Base-by-base conservation (phyloP, 225 moss, liverwort and hornwort species). In the Lunularia cruciata region DNA sequence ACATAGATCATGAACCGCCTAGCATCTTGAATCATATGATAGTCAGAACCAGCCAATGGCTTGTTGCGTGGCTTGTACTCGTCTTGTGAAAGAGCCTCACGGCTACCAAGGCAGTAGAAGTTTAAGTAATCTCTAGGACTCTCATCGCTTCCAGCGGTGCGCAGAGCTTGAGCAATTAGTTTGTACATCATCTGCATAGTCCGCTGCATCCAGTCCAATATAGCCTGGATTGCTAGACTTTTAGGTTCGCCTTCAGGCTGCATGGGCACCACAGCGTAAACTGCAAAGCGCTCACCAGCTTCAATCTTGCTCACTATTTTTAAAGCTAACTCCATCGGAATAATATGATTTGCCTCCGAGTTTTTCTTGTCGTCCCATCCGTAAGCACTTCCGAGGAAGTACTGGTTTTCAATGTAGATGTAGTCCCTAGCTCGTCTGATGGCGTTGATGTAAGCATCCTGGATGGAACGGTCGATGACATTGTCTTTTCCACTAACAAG, bases 101-200 rank as follows among this genome's bases (percentile, higher is more conserved):
- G 76, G 70, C 89, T 94, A 27, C 72, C 94, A 2, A 94, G 71
- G 38, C 94, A 94, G 72, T 87, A 94, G 36, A 94, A 91, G 1
- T 84, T 91, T 33, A 94, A 73, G 68, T 94, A 94, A 40, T 91
- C 91, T 54, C 57, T 83, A 0, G 91, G 94, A 65, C 81, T 84
- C 47, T 80, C 84, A 36, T 81, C 75, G 0, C 89, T 78, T 15
- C 80, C 77, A 1, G 70, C 70, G 5, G 81, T 77, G 1, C 67
- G 83, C 25, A 94, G 75, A 31, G 91, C 91, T 0, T 63, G 47
- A 4, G 87, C 89, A n/a, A 94, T 72, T 33, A 79, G 69, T 20
- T 72, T 85, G 51, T 94, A 94, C 94, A 94, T 94, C 94, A 94
- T 91, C 72, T 89, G 66, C 83, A 91, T 75, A 11, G 94, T 94